Conservation (phyloP, 2,329 filamentous ascomycete species). For the Stenocarpella maydis region DNA sequence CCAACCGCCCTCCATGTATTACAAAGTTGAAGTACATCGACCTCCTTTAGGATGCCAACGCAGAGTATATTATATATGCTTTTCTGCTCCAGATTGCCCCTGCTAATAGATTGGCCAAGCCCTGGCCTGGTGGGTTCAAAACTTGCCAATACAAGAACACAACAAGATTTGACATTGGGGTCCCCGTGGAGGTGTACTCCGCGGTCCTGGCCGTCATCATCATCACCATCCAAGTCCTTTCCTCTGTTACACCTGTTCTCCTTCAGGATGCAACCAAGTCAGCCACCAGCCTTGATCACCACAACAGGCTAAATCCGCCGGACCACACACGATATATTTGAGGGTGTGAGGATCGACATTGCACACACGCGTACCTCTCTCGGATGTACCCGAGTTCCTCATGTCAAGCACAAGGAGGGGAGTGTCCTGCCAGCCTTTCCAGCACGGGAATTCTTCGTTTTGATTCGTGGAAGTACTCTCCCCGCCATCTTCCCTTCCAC, state of each 20-base stretch:
- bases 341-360: background rate
- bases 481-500: conserved; percentile 31
- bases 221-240: background rate
- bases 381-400: background rate
- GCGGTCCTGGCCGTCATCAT: too few species aligned
- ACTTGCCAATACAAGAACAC: too few species aligned
- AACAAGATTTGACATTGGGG: too few species aligned
- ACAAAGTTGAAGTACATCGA: too few species aligned
- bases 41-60: too few species aligned
- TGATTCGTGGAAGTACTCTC: conserved; percentile 32
- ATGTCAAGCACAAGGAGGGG: background rate
- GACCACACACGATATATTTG: background rate
- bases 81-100: too few species aligned
- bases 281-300: conserved; percentile 18
- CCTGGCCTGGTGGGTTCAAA: too few species aligned
- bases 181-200: too few species aligned
- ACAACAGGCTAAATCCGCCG: conserved; percentile 25
- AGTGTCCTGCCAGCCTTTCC: background rate
- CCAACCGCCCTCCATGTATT: too few species aligned
- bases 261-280: conserved; percentile 11
- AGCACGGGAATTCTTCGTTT: background rate
- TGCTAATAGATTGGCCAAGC: too few species aligned
- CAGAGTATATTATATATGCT: too few species aligned
- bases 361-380: background rate
- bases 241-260: background rate